A percentile compares a stretch with the other conserved stretches of the same genome.
Conservation (phyloP, 768 basidiomycete species). For the Boletus subparvulus region DNA sequence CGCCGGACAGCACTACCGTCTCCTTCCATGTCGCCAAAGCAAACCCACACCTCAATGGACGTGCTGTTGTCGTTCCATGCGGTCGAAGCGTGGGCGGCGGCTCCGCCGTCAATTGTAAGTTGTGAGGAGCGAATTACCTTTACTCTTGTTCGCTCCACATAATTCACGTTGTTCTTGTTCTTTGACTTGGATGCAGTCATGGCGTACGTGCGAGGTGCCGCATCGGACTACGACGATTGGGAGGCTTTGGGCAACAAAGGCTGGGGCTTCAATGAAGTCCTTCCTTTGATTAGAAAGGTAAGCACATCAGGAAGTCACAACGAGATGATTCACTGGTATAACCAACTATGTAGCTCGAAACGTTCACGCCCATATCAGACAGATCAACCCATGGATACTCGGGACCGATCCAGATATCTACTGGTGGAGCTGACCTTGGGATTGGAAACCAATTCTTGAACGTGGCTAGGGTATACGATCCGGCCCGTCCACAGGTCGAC, state of each 20-base stretch:
- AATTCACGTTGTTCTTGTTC: not conserved
- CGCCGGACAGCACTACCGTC: conserved; percentile 41
- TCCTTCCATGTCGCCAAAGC: conserved; percentile 40
- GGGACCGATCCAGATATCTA: conserved; percentile 32
- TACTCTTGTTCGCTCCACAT: not conserved
- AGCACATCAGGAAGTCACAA: not conserved
- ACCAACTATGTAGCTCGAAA: conserved; percentile 45
- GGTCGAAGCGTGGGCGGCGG: conserved; percentile 63
- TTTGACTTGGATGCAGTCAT: conserved; percentile 25
- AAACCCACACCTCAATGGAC: conserved; percentile 45
- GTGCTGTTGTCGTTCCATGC: conserved; percentile 42
- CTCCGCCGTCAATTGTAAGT: conserved; percentile 58
- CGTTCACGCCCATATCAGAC: conserved; percentile 33
- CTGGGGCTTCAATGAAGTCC: conserved; percentile 57
- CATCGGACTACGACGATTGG: conserved; percentile 70
- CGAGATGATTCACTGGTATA: conserved; percentile 27
- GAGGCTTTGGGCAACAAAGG: conserved; percentile 48
- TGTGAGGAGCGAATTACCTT: no score
- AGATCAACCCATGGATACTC: conserved; percentile 38
- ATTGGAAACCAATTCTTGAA: conserved; percentile 45
- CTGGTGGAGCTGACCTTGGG: not conserved
- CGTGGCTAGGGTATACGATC: conserved; percentile 48
- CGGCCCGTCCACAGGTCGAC: conserved; percentile 40
- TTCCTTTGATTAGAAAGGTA: conserved; percentile 61
- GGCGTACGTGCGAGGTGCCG: conserved; percentile 56